Conservation (phyloP, 306 rosid genomes). For the Alnus rubra region DNA sequence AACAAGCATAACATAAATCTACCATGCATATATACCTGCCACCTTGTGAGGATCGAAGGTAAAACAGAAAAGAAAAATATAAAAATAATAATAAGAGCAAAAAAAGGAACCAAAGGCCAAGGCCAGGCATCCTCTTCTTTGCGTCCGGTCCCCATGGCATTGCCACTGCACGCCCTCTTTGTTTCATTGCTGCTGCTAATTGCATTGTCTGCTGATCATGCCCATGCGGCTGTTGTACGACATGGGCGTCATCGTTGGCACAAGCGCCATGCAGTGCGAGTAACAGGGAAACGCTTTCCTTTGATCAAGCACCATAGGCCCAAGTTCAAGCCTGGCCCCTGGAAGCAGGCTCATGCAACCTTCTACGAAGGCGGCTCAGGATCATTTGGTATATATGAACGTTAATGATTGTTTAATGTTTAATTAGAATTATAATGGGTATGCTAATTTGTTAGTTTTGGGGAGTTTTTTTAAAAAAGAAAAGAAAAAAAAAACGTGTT, state of each 20-base stretch:
- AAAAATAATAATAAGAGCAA: neutral
- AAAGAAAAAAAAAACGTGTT: too few species aligned
- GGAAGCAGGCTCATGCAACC: conserved; percentile 73
- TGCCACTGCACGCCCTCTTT: conserved; percentile 25
- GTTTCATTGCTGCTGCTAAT: conserved; percentile 28
- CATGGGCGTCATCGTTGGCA: neutral
- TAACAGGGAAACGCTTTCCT: neutral
- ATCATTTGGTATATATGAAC: conserved; percentile 51
- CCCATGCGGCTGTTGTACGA: conserved; percentile 6
- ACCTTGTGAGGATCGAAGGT: neutral
- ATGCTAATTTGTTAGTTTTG: too few species aligned
- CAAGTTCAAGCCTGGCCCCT: conserved; percentile 39
- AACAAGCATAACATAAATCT: conserved; percentile 10
- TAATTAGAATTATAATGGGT: neutral
- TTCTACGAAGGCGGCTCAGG: conserved; percentile 67
- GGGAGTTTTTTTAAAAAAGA: too few species aligned
- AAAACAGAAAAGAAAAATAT: neutral
- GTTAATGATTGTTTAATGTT: neutral
- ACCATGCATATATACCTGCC: neutral
- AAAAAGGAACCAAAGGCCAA: neutral
- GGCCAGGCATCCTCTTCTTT: neutral
- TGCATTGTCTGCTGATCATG: neutral
- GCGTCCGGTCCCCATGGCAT: conserved; percentile 17
- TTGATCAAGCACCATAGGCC: conserved; percentile 21
- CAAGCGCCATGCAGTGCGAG: neutral